These are phyloP conservation scores for Lichtheimia ornata DNA, from an alignment of 371 early-diverging fungal genomes.

Conservation along the genomic window DNA sequence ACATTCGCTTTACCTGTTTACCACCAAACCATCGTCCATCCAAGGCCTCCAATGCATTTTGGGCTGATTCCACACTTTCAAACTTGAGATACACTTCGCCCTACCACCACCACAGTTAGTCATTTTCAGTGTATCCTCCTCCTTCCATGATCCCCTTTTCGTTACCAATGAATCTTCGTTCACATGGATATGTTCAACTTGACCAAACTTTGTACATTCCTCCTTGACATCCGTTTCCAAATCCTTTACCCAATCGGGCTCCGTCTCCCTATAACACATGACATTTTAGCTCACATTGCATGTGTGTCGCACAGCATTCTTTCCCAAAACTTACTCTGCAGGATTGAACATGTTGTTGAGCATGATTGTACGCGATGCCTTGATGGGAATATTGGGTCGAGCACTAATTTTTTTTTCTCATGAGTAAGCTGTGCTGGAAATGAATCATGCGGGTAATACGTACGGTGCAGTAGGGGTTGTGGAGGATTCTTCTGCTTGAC, in stretches of 20 bases:
- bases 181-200: conserved; percentile 75
- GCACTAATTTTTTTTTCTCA: too few relatives aligned
- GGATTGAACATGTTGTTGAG: conserved; percentile 94
- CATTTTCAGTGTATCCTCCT: neutral
- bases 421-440: too few relatives aligned
- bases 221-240: conserved; percentile 83
- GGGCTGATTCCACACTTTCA: conserved; percentile 63
- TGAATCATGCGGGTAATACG: too few relatives aligned
- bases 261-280: conserved; percentile 70
- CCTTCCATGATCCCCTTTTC: conserved; percentile 2
- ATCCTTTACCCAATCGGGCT: conserved; percentile 85
- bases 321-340: conserved; percentile 81
- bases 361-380: conserved; percentile 64
- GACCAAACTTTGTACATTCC: conserved; percentile 85
- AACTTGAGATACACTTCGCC: conserved; percentile 88
- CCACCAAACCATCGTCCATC: conserved; percentile 85
- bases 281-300: neutral
- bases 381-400: conserved; percentile 46
- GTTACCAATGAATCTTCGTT: conserved; percentile 67
- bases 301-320: neutral
- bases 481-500: neutral
- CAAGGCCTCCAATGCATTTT: conserved; percentile 67
- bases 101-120: conserved; percentile 27
- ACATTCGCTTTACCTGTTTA: conserved; percentile 24
- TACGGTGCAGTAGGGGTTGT: too few relatives aligned